phyloP scores from a whole-genome alignment of 805 yeast species.

The Grigorovia jiainica region DNA sequence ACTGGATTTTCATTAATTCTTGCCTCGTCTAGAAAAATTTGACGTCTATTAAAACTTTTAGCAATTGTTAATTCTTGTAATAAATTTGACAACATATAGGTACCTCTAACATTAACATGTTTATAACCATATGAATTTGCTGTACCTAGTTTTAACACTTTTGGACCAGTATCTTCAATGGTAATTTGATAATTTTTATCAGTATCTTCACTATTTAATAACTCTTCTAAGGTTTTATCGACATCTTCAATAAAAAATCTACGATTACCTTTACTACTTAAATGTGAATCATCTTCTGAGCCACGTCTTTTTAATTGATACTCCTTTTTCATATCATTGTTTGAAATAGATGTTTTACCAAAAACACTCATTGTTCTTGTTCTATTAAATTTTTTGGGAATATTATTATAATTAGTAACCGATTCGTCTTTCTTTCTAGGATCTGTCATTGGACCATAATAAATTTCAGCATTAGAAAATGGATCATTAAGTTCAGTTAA shows the following conservation, averaged over 20 bases:
- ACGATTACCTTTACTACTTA: slow-evolving; percentile 30
- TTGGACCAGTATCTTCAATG: slow-evolving; percentile 77
- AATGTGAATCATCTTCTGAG: slow-evolving; percentile 41
- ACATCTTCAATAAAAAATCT: slow-evolving; percentile 65
- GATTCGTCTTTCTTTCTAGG: slow-evolving; percentile 32
- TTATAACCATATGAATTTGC: slow-evolving; percentile 76
- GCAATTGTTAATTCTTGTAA: slow-evolving; percentile 87
- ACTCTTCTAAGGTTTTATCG: slow-evolving; percentile 57
- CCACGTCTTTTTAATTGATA: slow-evolving; percentile 38
- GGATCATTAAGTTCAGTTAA: slow-evolving; percentile 49
- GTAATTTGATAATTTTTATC: slow-evolving; percentile 79
- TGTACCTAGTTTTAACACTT: slow-evolving; percentile 71
- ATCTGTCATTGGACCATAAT: slow-evolving; percentile 56
- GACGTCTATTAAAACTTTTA: slow-evolving; percentile 65
- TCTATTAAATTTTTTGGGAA: slow-evolving; percentile 32
- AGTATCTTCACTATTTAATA: slow-evolving; percentile 73
- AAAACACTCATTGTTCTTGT: slow-evolving; percentile 49
- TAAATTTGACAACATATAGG: slow-evolving; percentile 79
- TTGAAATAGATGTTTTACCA: slow-evolving; percentile 24
- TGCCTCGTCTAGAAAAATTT: slow-evolving; percentile 72
- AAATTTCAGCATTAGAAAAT: slow-evolving; percentile 55
- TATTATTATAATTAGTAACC: not conserved
- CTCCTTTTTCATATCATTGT: slow-evolving; percentile 10
- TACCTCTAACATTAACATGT: slow-evolving; percentile 68
- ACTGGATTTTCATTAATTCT: slow-evolving; percentile 85